Conservation (phyloP, 1,139 yeast species). For the Zygoascus sp. region DNA sequence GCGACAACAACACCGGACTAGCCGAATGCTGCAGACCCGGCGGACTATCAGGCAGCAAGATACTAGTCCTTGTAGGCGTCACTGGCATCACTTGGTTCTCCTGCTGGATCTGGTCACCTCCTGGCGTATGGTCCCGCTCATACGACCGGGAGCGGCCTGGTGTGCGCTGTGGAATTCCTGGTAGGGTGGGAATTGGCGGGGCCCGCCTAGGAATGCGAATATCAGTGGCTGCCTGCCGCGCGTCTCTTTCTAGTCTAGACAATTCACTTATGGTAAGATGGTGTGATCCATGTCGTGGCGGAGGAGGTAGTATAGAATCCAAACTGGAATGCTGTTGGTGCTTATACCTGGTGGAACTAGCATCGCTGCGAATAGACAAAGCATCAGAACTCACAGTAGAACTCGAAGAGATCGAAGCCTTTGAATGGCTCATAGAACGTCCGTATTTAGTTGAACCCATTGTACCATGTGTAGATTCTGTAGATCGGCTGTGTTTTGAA, state of each 20-base stretch:
- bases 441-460: background rate
- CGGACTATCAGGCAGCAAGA: background rate
- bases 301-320: conserved; percentile 6
- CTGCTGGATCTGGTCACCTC: background rate
- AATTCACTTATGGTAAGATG: background rate
- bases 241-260: background rate
- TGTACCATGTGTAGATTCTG: background rate
- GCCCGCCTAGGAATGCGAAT: background rate
- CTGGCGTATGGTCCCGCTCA: background rate
- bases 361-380: too few species aligned
- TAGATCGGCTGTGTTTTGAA: background rate
- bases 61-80: background rate
- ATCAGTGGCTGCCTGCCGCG: background rate
- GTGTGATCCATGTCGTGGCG: background rate
- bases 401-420: background rate
- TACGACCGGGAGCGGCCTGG: background rate
- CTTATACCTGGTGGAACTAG: background rate
- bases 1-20: too few species aligned
- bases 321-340: conserved; percentile 2
- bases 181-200: background rate
- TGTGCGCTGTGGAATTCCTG: background rate
- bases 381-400: background rate
- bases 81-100: background rate
- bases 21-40: background rate
- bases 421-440: background rate